Evolutionary conservation across 108 stramenopile genomes (phyloP), one percentile per base, ranked within the genome.

Genomic region (Nannochloropsis granulata): DNA sequence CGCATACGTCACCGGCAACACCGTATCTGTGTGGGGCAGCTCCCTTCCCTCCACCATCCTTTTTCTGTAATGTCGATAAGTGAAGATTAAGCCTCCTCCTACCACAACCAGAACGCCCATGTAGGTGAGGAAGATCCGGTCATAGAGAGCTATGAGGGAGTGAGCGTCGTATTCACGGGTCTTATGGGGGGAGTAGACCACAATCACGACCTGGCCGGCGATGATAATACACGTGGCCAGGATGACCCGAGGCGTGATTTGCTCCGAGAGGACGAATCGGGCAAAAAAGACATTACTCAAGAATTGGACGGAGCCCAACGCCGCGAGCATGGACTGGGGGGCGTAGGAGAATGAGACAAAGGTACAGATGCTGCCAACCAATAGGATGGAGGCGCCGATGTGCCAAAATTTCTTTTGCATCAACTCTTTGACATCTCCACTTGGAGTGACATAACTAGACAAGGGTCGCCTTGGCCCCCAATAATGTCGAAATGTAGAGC

Each of bases 311-410:
- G 92, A 92, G 42, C 93, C 93, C 43, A 94, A 85, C 14, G 92
- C 88, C 43, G 93, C 93, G 43, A 94, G 89, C 83, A 93, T 84
- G 25, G 90, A 91, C 83, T 93, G 92, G 44, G 93, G 91, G 1
- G 93, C 93, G 86, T 93, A 93, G 24, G 91, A 92, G 82, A 91
- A 92, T 8, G 92, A 92, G 45, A 88, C 93, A 83, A 94, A 94
- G 45, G 92, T 93, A 9, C 93, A 84, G 43, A 94, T 56, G 79
- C 91, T 90, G 12, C 93, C 93, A 23, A 88, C 25, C 9, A 93
- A 89, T 44, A 94, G 89, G 26, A 92, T 88, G 44, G 85, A 26
- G 0, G 92, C 92, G 12, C 93, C 93, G 78, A 92, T 26, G 46
- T 89, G 79, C 92, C 92, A 92, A n/a, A 81, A 84, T 12, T 80